Evolutionary conservation across 306 rosid species (phyloP).

Genomic region (Medicago arabica): DNA sequence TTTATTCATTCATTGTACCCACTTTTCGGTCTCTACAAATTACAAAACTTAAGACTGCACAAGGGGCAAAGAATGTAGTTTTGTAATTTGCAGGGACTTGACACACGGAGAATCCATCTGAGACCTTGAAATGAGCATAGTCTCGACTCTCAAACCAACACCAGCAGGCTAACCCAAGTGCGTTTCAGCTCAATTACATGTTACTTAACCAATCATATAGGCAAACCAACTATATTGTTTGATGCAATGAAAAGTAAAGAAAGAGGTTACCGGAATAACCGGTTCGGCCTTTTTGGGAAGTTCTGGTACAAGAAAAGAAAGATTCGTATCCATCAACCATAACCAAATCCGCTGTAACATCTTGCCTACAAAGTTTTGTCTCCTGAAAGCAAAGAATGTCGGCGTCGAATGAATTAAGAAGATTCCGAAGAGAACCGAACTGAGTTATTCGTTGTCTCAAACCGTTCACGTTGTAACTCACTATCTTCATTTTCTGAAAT

Average conservation of each 20-base stretch:
- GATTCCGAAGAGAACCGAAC: conserved; percentile 84
- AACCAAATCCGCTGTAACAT: conserved; percentile 74
- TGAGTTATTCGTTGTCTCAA: conserved; percentile 81
- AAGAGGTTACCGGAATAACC: conserved; percentile 79
- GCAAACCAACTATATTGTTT: too few species aligned
- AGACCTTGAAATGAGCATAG: too few species aligned
- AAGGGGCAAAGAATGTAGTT: not conserved
- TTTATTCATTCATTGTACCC: not conserved
- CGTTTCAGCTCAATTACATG: too few species aligned
- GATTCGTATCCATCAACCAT: conserved; percentile 87
- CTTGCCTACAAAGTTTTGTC: conserved; percentile 79
- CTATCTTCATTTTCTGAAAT: conserved; percentile 67
- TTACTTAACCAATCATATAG: too few species aligned
- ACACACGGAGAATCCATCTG: too few species aligned
- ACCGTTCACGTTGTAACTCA: conserved; percentile 92
- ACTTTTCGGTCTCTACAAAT: not conserved
- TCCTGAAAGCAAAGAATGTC: conserved; percentile 92
- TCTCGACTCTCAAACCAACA: too few species aligned
- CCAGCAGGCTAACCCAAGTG: too few species aligned
- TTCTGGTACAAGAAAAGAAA: conserved; percentile 82
- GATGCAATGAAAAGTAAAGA: not conserved
- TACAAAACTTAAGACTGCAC: not conserved
- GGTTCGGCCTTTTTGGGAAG: conserved; percentile 73
- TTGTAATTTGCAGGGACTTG: not conserved
- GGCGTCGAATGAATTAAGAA: conserved; percentile 83